These are phyloP conservation scores for Blastobotrys terrestris DNA, from an alignment of 805 yeast genomes.

Conservation along the genomic window DNA sequence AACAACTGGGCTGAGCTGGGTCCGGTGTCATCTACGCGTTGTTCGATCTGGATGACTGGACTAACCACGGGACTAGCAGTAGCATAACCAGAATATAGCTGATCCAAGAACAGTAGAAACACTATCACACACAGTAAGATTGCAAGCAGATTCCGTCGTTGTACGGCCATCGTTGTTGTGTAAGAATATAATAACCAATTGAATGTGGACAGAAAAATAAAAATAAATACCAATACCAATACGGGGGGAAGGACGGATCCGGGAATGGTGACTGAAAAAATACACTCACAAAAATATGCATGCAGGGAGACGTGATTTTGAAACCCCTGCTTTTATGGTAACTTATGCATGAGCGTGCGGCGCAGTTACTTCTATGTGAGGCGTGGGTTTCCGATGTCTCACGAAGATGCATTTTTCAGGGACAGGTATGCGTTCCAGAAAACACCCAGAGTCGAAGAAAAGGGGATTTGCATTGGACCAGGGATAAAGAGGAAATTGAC, in stretches of 20 bases:
- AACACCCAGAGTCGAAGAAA: constrained; percentile 80
- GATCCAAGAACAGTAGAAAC: not conserved
- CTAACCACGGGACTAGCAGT: not conserved
- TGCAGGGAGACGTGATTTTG: not conserved
- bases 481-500: constrained; percentile 75
- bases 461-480: constrained; percentile 80
- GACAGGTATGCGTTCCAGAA: constrained; percentile 89
- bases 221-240: no score
- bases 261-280: not conserved
- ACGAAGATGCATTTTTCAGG: constrained; percentile 16
- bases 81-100: not conserved
- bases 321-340: not conserved
- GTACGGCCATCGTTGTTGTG: not conserved
- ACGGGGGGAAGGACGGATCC: not conserved
- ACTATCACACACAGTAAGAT: not conserved
- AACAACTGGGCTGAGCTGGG: not conserved
- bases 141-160: not conserved
- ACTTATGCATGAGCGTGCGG: not conserved
- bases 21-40: not conserved
- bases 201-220: no score
- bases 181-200: no score
- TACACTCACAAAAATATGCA: not conserved
- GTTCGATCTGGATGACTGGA: not conserved
- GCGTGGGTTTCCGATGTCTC: not conserved
- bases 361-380: not conserved